Evolutionary conservation across 2,329 filamentous ascomycete species (phyloP).

Genomic region (Pseudogymnoascus sp.): DNA sequence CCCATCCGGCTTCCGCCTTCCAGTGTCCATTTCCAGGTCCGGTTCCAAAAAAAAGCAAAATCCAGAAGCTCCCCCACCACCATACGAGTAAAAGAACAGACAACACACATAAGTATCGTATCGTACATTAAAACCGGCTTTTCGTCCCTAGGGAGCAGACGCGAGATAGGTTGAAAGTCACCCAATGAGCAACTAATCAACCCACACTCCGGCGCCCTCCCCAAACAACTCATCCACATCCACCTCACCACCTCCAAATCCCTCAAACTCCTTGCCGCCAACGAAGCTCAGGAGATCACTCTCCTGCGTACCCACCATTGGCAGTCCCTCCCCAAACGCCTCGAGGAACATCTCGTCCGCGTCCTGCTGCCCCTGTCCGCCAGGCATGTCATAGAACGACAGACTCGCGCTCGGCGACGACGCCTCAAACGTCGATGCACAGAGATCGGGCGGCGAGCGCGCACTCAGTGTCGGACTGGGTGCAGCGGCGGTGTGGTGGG

Average conservation of each 20-base stretch:
- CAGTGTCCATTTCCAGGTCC: neutral
- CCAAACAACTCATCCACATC: neutral
- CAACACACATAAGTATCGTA: neutral
- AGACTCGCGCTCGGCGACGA: conserved; percentile 40
- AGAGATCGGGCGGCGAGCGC: conserved; percentile 51
- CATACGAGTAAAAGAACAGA: neutral
- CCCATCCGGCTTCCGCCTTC: neutral
- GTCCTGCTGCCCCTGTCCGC: conserved; percentile 16
- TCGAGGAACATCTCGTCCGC: conserved; percentile 30
- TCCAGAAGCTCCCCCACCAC: neutral
- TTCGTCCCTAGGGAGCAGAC: neutral
- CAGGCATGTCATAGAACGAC: conserved; percentile 24
- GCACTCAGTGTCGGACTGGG: conserved; percentile 38
- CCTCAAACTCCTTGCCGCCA: neutral
- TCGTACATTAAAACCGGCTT: neutral
- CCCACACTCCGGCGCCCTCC: neutral
- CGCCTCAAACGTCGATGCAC: conserved; percentile 39
- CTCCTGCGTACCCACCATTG: neutral
- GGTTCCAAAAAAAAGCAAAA: neutral
- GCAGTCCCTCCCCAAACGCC: conserved; percentile 19
- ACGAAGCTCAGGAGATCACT: neutral
- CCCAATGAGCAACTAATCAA: neutral
- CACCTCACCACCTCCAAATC: neutral
- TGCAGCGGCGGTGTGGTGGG: conserved; percentile 12
- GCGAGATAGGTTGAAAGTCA: neutral